Evolutionary conservation across 2,329 filamentous ascomycete genomes (phyloP).

Genomic region (Talaromyces sp.): DNA sequence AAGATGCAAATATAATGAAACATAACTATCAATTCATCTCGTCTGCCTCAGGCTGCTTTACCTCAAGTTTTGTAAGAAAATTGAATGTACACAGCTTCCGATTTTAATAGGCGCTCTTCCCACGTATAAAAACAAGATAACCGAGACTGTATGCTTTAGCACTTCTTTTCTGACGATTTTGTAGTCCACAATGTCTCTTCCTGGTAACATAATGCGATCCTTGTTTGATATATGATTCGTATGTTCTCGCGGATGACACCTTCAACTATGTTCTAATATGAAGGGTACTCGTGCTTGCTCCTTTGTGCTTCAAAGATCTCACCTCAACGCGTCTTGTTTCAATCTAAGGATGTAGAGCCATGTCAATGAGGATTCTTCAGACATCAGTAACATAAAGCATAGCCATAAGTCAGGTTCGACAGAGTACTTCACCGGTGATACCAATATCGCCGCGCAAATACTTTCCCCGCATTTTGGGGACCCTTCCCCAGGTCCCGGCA

Average conservation of each 20-base stretch:
- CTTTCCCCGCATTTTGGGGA: slow-evolving; percentile 4
- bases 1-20: not conserved
- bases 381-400: not conserved
- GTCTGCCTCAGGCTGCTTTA: not conserved
- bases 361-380: not conserved
- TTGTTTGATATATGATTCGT: too few species aligned
- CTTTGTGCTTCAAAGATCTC: not conserved
- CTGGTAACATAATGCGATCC: too few species aligned
- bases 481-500: not conserved
- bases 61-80: not conserved
- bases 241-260: not conserved
- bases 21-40: not conserved
- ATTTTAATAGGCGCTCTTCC: not conserved
- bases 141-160: not conserved
- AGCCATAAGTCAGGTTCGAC: not conserved
- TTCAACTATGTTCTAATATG: not conserved
- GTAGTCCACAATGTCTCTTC: not conserved
- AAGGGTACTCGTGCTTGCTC: not conserved
- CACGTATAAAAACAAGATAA: not conserved
- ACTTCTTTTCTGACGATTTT: not conserved
- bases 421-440: not conserved
- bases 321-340: not conserved
- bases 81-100: not conserved
- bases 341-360: not conserved
- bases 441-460: slow-evolving; percentile 1